A percentile compares a stretch with the other conserved stretches of the same genome.
These are phyloP conservation scores for Isatis tinctoria DNA, from an alignment of 345 rosid species.

Conservation along the genomic window DNA sequence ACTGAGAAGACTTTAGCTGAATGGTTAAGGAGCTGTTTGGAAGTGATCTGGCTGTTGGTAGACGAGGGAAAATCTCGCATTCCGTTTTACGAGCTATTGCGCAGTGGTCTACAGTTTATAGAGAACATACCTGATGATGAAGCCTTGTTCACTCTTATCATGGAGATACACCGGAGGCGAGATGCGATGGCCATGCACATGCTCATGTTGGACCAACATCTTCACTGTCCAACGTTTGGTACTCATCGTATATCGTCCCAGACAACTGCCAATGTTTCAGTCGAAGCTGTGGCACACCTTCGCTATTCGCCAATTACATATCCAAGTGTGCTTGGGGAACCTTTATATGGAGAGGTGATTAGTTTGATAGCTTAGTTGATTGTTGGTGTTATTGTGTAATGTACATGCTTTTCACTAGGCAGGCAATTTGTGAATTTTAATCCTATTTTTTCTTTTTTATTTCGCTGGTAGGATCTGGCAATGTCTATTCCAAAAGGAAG, in stretches of 20 bases:
- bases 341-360: constrained; percentile 89
- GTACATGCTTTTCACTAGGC: constrained; percentile 6
- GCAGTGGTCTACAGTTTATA: constrained; percentile 92
- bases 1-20: constrained; percentile 68
- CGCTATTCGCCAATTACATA: constrained; percentile 92
- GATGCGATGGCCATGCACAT: constrained; percentile 98
- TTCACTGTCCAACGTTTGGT: constrained; percentile 96
- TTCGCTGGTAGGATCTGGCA: constrained; percentile 71
- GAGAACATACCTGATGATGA: constrained; percentile 95
- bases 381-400: background rate
- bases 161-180: constrained; percentile 96
- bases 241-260: constrained; percentile 76
- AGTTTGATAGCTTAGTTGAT: constrained; percentile 2
- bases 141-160: constrained; percentile 85
- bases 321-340: constrained; percentile 98
- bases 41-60: constrained; percentile 90
- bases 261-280: constrained; percentile 62
- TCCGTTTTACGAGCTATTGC: constrained; percentile 90
- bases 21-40: constrained; percentile 90
- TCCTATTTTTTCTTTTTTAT: background rate
- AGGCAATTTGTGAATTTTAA: background rate
- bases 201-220: constrained; percentile 97
- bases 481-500: constrained; percentile 85
- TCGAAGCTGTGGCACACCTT: constrained; percentile 63
- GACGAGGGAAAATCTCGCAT: constrained; percentile 82